Conservation (phyloP, 2,329 filamentous ascomycete species). For the Pestalotiopsis sp. region DNA sequence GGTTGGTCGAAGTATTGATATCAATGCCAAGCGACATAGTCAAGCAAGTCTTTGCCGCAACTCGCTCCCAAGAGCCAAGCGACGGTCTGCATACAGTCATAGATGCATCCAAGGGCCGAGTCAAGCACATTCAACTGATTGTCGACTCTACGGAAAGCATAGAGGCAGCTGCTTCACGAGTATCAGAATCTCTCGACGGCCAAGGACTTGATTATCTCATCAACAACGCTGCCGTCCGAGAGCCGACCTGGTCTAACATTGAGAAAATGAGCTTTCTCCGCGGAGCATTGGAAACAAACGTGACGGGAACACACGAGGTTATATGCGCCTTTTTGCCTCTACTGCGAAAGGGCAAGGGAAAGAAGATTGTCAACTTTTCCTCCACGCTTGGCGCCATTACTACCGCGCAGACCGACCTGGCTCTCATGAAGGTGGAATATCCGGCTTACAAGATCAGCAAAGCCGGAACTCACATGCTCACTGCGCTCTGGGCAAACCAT, state of each 20-base stretch:
- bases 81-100: not conserved
- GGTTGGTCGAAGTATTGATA: not conserved
- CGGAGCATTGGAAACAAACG: conserved; percentile 27
- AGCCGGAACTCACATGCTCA: conserved; percentile 7
- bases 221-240: conserved; percentile 18
- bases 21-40: not conserved
- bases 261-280: conserved; percentile 23
- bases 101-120: not conserved
- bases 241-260: conserved; percentile 22
- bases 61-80: not conserved
- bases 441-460: conserved; percentile 14
- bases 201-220: conserved; percentile 14
- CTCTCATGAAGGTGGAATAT: not conserved
- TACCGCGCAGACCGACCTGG: conserved; percentile 9
- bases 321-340: conserved; percentile 29
- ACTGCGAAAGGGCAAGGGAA: conserved; percentile 15
- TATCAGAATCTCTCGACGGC: not conserved
- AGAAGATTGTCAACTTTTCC: conserved; percentile 14
- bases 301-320: conserved; percentile 36
- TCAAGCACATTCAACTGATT: not conserved
- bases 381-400: conserved; percentile 10
- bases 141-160: not conserved
- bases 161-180: not conserved
- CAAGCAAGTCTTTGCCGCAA: not conserved
- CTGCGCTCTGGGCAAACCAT: conserved; percentile 12